phyloP scores from a whole-genome alignment of 2,329 filamentous ascomycete genomes.

The Daldinia eschscholtzii region DNA sequence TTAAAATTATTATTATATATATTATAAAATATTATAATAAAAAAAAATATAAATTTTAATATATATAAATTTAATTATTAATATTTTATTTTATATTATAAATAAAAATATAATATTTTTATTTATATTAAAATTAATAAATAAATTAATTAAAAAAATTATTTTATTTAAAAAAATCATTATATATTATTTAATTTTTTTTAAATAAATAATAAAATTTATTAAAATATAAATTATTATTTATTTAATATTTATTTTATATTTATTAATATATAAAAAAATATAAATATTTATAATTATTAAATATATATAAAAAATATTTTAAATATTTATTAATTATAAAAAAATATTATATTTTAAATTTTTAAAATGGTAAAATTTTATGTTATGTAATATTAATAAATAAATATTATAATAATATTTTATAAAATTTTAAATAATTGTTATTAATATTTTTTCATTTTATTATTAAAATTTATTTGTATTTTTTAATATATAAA shows the following conservation, averaged over 20 bases:
- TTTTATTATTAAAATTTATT: too few relatives aligned
- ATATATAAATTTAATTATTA: background rate
- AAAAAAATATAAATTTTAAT: background rate
- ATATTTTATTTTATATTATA: constrained; percentile 1
- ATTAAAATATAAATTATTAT: constrained; percentile 1
- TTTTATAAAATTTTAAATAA: too few relatives aligned
- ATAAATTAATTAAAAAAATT: constrained; percentile 9
- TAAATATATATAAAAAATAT: constrained; percentile 5
- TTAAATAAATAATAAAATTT: constrained; percentile 6
- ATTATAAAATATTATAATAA: constrained; percentile 4
- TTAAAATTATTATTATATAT: constrained; percentile 5
- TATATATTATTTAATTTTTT: constrained; percentile 7
- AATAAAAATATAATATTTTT: constrained; percentile 1
- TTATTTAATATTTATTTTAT: background rate
- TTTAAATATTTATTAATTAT: background rate
- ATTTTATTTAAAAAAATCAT: constrained; percentile 3
- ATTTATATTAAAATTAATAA: constrained; percentile 4
- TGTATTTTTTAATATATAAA: too few relatives aligned
- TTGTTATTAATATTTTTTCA: too few relatives aligned
- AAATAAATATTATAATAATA: background rate
- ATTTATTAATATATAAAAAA: background rate
- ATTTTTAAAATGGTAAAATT: background rate
- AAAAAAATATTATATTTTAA: constrained; percentile 3
- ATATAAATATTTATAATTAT: background rate
- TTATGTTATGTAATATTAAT: background rate